Base-by-base conservation (phyloP, 2,329 filamentous ascomycete species). In the Venturiaceae sp. region DNA sequence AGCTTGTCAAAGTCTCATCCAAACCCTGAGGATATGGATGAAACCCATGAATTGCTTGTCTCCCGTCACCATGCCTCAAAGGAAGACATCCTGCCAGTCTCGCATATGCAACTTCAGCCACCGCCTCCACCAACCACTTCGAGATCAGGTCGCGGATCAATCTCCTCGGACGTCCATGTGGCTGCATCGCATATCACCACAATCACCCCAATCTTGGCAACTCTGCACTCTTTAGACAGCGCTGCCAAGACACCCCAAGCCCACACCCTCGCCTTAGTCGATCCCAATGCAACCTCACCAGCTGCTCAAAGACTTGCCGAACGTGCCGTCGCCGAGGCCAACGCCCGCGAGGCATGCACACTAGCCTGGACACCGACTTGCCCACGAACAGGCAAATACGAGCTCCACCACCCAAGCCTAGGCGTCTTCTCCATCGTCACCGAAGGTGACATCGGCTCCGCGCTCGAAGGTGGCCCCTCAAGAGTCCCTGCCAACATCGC, bases 301-400 rank as follows among this genome's bases (percentile, higher is more conserved):
- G 85, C 83, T 1, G 74, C 84, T 1, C 83, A 86, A 60, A 77
- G 80, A 28, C 73, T 84, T 2, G 76, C 80, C 46, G 83, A 87
- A 66, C 75, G 80, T 2, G 75, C 79, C 0, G 79, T 85, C 9
- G 77, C 84, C 3, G 77, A 78, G 60, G 81, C 84, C 34, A 86
- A 86, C 0, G 83, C 87, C 67, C 78, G 81, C 33, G 86, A 90
- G 71, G 84, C 83, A 64, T 87, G 83, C 26, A 79, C 84, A 2
- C 79, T 92, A 2, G 82, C 88, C n/a, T 90, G 85, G 81, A 56
- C 36, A 30, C 50, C 28, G 64, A 69, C 53, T 11, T 39, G 30
- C 16, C 34, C 60, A n/a, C 69, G 69, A 46, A 66, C 69, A 4
- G 74, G 74, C 3, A 68, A 67, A 4, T 78, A 79, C 62, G 70